A percentile compares a stretch with the other conserved stretches of the same genome.
Evolutionary conservation across 2,329 filamentous ascomycete genomes (phyloP).

Genomic region (Aspergillus novofumigatus): DNA sequence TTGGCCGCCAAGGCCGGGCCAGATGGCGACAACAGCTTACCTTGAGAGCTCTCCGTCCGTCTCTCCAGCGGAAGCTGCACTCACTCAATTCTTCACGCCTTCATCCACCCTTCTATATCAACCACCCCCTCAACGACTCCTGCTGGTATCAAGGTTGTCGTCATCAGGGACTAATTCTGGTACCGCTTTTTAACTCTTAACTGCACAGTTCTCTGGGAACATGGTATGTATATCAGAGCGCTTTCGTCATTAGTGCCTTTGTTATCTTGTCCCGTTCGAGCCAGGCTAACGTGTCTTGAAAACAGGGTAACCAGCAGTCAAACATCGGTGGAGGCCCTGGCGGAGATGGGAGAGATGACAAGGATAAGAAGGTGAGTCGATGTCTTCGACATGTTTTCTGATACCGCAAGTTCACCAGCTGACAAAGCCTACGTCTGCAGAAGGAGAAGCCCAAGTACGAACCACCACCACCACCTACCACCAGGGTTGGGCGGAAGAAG

Average conservation of each 20-base stretch:
- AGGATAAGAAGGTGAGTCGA: conserved; percentile 79
- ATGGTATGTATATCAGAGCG: conserved; percentile 28
- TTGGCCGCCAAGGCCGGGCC: conserved; percentile 12
- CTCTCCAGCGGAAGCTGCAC: neutral
- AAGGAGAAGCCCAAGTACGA: conserved; percentile 99
- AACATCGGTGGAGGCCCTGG: conserved; percentile 72
- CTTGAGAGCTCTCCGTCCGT: conserved; percentile 16
- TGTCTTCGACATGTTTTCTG: neutral
- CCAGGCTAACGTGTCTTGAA: conserved; percentile 18
- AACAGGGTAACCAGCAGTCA: conserved; percentile 61
- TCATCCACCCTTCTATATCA: conserved; percentile 15
- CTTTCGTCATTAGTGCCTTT: conserved; percentile 5
- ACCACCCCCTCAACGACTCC: conserved; percentile 10
- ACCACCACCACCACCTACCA: conserved; percentile 92
- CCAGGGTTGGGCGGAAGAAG: conserved; percentile 97
- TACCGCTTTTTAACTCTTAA: neutral
- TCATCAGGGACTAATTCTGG: neutral
- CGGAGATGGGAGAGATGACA: conserved; percentile 74
- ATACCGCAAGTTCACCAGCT: conserved; percentile 8
- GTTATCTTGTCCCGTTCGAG: conserved; percentile 4
- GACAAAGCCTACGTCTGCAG: conserved; percentile 46
- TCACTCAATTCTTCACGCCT: conserved; percentile 12
- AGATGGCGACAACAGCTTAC: conserved; percentile 15
- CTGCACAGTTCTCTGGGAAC: conserved; percentile 15
- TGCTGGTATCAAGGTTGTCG: conserved; percentile 2